Base-by-base conservation (phyloP, 495 filamentous ascomycete species). In the Hyphodiscus hymeniophilus region DNA sequence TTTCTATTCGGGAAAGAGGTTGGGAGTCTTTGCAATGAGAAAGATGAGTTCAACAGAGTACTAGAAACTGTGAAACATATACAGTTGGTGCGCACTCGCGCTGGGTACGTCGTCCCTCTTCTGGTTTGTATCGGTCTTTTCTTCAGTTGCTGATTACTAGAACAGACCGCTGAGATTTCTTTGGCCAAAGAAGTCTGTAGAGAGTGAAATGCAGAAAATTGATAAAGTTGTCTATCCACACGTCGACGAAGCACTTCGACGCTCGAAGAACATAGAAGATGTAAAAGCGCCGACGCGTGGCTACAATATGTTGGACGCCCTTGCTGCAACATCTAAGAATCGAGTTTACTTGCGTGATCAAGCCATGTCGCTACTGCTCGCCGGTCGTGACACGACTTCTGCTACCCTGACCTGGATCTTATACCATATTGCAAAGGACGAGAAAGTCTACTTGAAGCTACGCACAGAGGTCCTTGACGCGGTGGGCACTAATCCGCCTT, bases 301-400 rank as follows among this genome's bases (percentile, higher is more conserved):
- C 8, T 33, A 33, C 30, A 33, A 7, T 33, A 8, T 33, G 7
- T n/a, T 33, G 8, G 8, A 33, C 30, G 30, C 30, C 30, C n/a
- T 33, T 8, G 30, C 30, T n/a, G 7, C 30, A 8, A n/a, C n/a
- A 7, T 33, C 30, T 33, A 33, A n/a, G 8, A 8, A 7, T 8
- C 30, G 30, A n/a, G n/a, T n/a, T n/a, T 33, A 8, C 30, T n/a
- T 74, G 12, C 61, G 68, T 0, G 65, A 72, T 45, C 60, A 77
- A 48, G 48, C 72, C 8, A 52, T 73, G 3, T 66, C 68, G 39
- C 61, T 76, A 28, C 65, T 76, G n/a, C 63, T 78, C n/a, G 74
- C 72, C 3, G 68, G 67, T 11, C 63, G 70, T 26, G 80, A 84
- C 47, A 82, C 79, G 7, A 84, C 79, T 34, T 55, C 73, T 59